These are phyloP conservation scores for Neurospora cerealis DNA, from an alignment of 495 filamentous ascomycete genomes.

Conservation along the genomic window DNA sequence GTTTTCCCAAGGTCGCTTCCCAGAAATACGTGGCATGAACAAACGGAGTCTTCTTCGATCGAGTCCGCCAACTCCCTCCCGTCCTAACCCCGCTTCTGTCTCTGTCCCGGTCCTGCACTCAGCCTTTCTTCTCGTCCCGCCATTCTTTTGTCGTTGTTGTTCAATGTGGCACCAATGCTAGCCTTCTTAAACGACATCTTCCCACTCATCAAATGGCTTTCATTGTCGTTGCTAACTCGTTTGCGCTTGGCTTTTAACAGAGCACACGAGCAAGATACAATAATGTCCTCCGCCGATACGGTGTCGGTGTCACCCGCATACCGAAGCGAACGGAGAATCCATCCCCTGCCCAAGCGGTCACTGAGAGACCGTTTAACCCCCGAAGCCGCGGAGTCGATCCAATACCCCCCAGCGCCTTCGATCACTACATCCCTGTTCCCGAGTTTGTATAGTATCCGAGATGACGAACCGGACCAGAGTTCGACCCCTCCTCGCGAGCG, in stretches of 20 bases:
- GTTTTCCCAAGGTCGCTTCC: background rate
- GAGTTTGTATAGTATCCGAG: slow-evolving; percentile 48
- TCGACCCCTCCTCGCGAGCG: slow-evolving; percentile 9
- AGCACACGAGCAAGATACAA: slow-evolving; percentile 17
- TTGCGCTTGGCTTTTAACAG: slow-evolving; percentile 2
- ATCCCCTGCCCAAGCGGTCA: slow-evolving; percentile 80
- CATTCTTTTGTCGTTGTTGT: background rate
- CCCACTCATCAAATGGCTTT: background rate
- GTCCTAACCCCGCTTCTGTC: background rate
- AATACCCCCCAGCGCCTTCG: slow-evolving; percentile 64
- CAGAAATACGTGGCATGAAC: background rate
- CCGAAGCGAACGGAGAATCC: slow-evolving; percentile 65
- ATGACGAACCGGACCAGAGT: slow-evolving; percentile 21
- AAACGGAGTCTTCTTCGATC: background rate
- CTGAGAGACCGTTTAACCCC: slow-evolving; percentile 76
- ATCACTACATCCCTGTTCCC: slow-evolving; percentile 63
- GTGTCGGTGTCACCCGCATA: slow-evolving; percentile 61
- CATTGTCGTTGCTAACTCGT: slow-evolving; percentile 7
- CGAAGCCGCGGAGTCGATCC: slow-evolving; percentile 72
- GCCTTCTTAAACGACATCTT: background rate
- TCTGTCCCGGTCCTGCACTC: background rate
- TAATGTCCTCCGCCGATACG: slow-evolving; percentile 56
- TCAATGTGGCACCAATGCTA: background rate
- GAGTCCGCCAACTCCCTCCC: background rate
- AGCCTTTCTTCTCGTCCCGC: background rate